Base-by-base conservation (phyloP, 2,329 filamentous ascomycete genomes). In the Ceratocystis eucalypticola region DNA sequence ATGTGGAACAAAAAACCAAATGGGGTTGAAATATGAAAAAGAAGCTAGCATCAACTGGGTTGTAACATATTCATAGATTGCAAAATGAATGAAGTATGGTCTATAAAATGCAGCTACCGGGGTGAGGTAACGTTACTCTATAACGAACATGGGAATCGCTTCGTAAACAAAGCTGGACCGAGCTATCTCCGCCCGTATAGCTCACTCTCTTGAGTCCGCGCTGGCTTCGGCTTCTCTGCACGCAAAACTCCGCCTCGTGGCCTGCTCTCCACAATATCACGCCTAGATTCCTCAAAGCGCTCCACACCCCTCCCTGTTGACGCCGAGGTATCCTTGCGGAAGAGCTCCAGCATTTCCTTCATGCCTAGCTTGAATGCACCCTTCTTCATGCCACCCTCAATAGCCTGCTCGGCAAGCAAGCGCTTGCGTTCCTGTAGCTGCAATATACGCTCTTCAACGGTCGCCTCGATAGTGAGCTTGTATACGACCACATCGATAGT, bases 401-500 rank as follows among this genome's bases (percentile, higher is more conserved):
- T 94, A 12, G 94, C 90, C 69, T 92, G 87, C 72, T 91, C 87
- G n/a, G 94, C 93, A 12, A 99, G 82, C 71, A 91, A 85, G 10
- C 94, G 85, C 78, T 99, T 99, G 76, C 91, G 91, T 69, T 96
- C 88, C 76, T 99, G 94, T 25, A 99, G 82, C 69, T 89, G 90
- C n/a, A 97, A 79, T 71, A 99, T 99, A 67, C 92, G 86, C 75
- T 93, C 91, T 79, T 99, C 94, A 66, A 99, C 93, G 0, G 88
- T 92, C 70, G 88, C 82, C 70, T 84, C 84, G 69, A 99, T 87
- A 1, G 91, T 96, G 71, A 99, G 84, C 72, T 94, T 95, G 80
- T 96, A 99, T 69, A 99, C 91, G 66, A 93, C 85, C 44, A 99
- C 94, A 73, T 97, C 92, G 50, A 93, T 82, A 1, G 91, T 96